Evolutionary conservation across 2,329 filamentous ascomycete species (phyloP), one percentile per base, ranked within the genome.

Genomic region (Penicillium sp.): DNA sequence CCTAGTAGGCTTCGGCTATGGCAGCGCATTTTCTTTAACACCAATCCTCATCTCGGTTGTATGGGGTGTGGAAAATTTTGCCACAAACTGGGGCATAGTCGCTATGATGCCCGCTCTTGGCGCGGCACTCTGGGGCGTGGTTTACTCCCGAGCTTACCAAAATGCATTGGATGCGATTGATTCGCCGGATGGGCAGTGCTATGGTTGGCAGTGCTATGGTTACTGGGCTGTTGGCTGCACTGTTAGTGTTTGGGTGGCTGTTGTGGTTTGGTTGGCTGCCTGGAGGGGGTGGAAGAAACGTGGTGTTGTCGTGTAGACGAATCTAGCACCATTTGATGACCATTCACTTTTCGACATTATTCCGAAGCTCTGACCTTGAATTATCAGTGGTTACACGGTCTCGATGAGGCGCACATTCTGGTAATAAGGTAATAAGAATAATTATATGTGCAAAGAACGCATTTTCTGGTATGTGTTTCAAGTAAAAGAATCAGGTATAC

Each of bases 31-130:
- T 76, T 88, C 85, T 44, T 81, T 97, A 6, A 88, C 89, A 0
- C 94, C 94, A 2, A 92, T 97, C 59, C 89, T 97, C 51, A 88
- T 96, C 62, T 90, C 87, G n/a, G 91, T 96, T 9, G 93, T 99
- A 42, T 99, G 94, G 94, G 94, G 94, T 24, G 91, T 96, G 0
- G 92, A 97, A 76, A 99, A 97, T 70, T 97, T 99, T 69, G 94
- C 90, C 52, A 99, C 94, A 0, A 97, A 99, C 65, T 99, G 93
- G 85, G 94, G 94, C 9, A 92, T 97, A 56, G 85, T 97, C 7
- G 91, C 92, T 39, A 94, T 95, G 79, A 86, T 93, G 51, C 94
- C 94, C 2, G 94, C 94, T 0, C 74, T 88, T 0, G 94, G 93
- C 0, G 91, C 93, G 0, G 90, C 90, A 0, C 81, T 96, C 29